Conservation (phyloP, 164 flowering plant genomes). For the Euptelea pleiosperma region DNA sequence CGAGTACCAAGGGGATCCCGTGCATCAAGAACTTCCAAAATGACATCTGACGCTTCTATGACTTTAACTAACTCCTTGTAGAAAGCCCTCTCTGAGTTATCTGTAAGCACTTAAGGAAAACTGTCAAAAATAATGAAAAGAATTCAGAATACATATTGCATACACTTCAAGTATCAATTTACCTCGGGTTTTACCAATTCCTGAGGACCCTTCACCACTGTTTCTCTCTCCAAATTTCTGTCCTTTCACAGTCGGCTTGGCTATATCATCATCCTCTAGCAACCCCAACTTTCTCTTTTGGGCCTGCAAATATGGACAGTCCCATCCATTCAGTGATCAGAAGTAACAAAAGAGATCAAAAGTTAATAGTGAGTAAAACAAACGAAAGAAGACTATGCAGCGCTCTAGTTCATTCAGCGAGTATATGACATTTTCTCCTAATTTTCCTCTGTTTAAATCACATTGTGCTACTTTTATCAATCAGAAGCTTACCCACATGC, state of each 20-base stretch:
- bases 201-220: slow-evolving; percentile 16
- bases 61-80: slow-evolving; percentile 93
- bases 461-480: no score
- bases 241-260: slow-evolving; percentile 21
- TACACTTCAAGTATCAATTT: slow-evolving; percentile 10
- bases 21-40: slow-evolving; percentile 95
- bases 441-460: no score
- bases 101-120: slow-evolving; percentile 27
- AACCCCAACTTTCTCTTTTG: slow-evolving; percentile 77
- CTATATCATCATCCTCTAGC: slow-evolving; percentile 45
- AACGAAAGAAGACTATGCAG: no score
- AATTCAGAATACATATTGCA: not conserved
- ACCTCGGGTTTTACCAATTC: slow-evolving; percentile 40
- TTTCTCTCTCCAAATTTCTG: slow-evolving; percentile 24
- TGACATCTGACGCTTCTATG: slow-evolving; percentile 92
- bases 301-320: slow-evolving; percentile 43
- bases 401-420: no score
- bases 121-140: not conserved
- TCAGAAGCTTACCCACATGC: no score
- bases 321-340: not conserved
- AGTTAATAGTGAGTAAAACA: not conserved
- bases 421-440: no score
- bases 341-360: not conserved
- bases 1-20: slow-evolving; percentile 97
- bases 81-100: slow-evolving; percentile 74